These are phyloP conservation scores for Osmanthus fragrans DNA, from an alignment of 257 asterid genomes.

Conservation along the genomic window DNA sequence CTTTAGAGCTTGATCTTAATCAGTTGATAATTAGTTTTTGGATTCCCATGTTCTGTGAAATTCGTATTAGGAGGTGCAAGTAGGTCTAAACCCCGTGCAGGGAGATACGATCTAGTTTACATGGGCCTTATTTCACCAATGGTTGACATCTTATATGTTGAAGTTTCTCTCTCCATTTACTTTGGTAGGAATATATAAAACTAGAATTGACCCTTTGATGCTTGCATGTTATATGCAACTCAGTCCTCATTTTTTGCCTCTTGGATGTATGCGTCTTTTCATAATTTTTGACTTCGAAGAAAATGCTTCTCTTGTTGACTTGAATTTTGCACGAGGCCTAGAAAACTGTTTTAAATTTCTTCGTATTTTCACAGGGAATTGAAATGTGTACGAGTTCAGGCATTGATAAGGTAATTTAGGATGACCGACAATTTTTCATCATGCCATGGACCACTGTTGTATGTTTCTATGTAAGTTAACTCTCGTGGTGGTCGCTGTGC, in stretches of 20 bases:
- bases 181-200: conserved; percentile 9
- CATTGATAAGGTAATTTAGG: conserved; percentile 61
- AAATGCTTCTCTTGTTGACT: not conserved
- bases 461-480: conserved; percentile 29
- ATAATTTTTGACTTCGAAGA: conserved; percentile 2
- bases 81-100: not conserved
- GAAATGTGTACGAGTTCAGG: conserved; percentile 71
- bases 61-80: not conserved
- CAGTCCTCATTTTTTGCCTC: conserved; percentile 3
- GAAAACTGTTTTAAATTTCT: conserved; percentile 14
- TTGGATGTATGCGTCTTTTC: not conserved
- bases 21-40: not conserved
- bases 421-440: conserved; percentile 21
- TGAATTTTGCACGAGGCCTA: conserved; percentile 8
- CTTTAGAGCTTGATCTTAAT: not conserved
- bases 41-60: not conserved
- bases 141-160: not conserved
- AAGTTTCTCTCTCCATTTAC: conserved; percentile 1
- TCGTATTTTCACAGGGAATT: conserved; percentile 65
- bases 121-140: not conserved
- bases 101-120: not conserved
- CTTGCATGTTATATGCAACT: not conserved
- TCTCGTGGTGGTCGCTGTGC: conserved; percentile 36
- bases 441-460: not conserved
- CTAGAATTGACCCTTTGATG: not conserved